These are phyloP conservation scores for Annulohypoxylon bovei DNA, from an alignment of 495 filamentous ascomycete genomes.

Conservation along the genomic window DNA sequence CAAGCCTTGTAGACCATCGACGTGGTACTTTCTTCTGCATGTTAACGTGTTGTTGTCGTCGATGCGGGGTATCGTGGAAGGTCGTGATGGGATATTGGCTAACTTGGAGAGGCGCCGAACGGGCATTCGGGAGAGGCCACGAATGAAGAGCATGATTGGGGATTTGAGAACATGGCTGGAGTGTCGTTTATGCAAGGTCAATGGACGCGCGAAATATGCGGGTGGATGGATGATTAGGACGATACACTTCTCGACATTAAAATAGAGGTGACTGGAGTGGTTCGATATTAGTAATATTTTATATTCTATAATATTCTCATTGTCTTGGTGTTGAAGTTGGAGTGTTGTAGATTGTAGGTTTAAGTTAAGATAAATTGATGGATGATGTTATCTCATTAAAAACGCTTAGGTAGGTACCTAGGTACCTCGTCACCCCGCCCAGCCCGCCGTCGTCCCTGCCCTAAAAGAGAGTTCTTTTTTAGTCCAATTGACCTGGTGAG, in stretches of 20 bases:
- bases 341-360: not conserved
- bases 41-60: conserved; percentile 20
- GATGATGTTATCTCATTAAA: not conserved
- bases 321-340: conserved; percentile 13
- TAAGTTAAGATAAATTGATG: not conserved
- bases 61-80: conserved; percentile 43
- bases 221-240: conserved; percentile 34
- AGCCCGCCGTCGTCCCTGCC: not conserved
- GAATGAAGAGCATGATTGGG: conserved; percentile 35
- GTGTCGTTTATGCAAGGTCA: conserved; percentile 31
- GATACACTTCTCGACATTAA: conserved; percentile 33
- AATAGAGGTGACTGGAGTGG: conserved; percentile 19
- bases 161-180: conserved; percentile 34
- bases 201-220: conserved; percentile 33
- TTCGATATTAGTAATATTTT: conserved; percentile 2
- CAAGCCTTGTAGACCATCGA: conserved; percentile 65
- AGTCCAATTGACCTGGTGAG: not conserved
- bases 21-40: conserved; percentile 49
- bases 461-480: not conserved
- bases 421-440: too few relatives aligned
- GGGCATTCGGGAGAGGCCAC: conserved; percentile 28
- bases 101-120: conserved; percentile 26
- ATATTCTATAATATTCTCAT: conserved; percentile 3
- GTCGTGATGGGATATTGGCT: conserved; percentile 31
- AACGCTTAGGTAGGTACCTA: too few relatives aligned